Evolutionary conservation across 306 rosid genomes (phyloP).

Genomic region (Begonia peltatifolia): DNA sequence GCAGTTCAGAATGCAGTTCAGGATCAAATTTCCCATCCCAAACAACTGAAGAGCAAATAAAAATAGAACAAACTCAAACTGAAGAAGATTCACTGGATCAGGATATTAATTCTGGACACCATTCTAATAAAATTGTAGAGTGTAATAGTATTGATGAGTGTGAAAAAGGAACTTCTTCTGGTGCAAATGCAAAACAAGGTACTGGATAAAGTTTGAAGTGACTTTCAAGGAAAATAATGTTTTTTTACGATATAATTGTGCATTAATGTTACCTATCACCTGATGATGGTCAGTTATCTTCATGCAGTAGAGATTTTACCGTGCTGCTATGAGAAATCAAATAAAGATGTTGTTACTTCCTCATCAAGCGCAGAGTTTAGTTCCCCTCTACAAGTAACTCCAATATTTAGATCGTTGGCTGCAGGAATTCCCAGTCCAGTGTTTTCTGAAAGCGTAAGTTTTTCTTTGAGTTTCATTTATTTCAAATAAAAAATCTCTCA

Average conservation of each 20-base stretch:
- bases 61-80: constrained; percentile 27
- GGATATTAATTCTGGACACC: constrained; percentile 21
- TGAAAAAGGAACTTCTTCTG: background rate
- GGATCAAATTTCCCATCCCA: constrained; percentile 63
- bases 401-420: constrained; percentile 86
- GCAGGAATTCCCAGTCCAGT: constrained; percentile 99
- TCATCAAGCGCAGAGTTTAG: constrained; percentile 48
- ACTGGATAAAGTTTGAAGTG: background rate
- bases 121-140: constrained; percentile 19
- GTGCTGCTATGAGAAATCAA: constrained; percentile 34
- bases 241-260: background rate
- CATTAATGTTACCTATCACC: background rate
- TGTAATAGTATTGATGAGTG: background rate
- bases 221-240: background rate
- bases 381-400: constrained; percentile 87
- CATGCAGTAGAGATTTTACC: constrained; percentile 41
- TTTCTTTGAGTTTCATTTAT: constrained; percentile 2
- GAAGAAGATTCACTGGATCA: constrained; percentile 29
- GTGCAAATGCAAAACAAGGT: background rate
- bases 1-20: constrained; percentile 87
- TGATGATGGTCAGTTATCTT: background rate
- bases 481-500: background rate
- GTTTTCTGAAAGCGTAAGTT: constrained; percentile 98
- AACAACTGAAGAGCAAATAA: constrained; percentile 25
- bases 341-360: constrained; percentile 26